These are phyloP conservation scores for Eremochloa ophiuroides DNA, from an alignment of 176 grass and related monocot species.

Conservation along the genomic window DNA sequence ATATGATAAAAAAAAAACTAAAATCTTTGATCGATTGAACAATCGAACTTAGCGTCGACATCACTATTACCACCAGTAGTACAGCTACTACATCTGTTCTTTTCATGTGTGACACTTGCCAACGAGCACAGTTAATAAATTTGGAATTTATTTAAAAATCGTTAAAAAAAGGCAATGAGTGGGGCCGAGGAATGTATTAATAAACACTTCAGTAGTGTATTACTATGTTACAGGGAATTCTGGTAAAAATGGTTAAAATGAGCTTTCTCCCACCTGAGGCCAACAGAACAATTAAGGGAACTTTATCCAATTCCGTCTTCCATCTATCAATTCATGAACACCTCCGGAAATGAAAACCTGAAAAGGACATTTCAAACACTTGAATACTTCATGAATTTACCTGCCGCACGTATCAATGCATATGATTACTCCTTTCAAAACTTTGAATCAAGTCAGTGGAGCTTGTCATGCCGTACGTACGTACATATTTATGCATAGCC, in stretches of 20 bases:
- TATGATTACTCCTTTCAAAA: constrained; percentile 8
- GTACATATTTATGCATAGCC: not conserved
- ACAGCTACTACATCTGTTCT: not conserved
- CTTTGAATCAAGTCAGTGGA: not conserved
- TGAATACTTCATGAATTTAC: not conserved
- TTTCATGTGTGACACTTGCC: not conserved
- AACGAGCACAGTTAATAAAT: not conserved
- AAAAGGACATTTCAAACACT: constrained; percentile 12
- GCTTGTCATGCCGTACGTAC: constrained; percentile 29
- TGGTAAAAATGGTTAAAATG: constrained; percentile 4
- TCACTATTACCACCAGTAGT: not conserved
- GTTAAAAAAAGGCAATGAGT: not conserved
- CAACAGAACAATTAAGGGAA: not conserved
- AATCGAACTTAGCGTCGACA: too few relatives aligned
- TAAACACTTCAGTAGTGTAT: not conserved
- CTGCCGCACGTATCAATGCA: not conserved
- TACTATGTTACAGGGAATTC: not conserved
- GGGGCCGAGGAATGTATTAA: not conserved
- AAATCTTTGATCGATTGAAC: too few relatives aligned
- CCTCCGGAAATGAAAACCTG: not conserved
- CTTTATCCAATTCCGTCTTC: not conserved
- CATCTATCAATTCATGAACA: not conserved
- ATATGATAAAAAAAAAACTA: too few relatives aligned
- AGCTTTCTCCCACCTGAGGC: not conserved
- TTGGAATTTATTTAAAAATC: too few relatives aligned